Evolutionary conservation across 495 filamentous ascomycete genomes (phyloP), one percentile per base, ranked within the genome.

Genomic region (Podospora tetraspora): DNA sequence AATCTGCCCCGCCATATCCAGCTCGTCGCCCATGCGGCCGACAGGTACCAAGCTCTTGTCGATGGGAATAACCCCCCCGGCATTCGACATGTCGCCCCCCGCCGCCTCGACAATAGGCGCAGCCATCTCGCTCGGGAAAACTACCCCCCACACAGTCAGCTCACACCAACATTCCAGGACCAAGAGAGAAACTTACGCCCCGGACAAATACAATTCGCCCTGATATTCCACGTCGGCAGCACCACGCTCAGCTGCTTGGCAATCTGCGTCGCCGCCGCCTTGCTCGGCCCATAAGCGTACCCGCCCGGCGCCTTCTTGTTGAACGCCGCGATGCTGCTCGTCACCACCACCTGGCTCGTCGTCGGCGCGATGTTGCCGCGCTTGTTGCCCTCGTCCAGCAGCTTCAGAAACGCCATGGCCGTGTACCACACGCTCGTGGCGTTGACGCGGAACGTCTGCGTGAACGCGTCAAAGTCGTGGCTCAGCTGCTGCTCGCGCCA

Each of bases 111-210:
- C 79, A 60, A 85, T 80, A 19, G 79, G 75, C 2, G 78, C 78
- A 3, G 88, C 81, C 87, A 91, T 89, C 62, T 91, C 89, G 29
- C 85, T 87, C 2, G 85, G 83, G 75, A 85, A 91, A 29, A 89
- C 85, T 87, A 32, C 19, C 12, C 16, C 12, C n/a, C 19, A 19
- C 16, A 4, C 1, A 16, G 43, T 69, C 19, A 70, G 30, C 52
- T 13, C 43, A 52, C 1, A 34, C 8, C n/a, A 27, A 7, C 13
- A 22, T 16, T 16, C 64, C 57, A 21, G 29, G 34, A 61, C 16
- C 59, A 6, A 66, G 32, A 61, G 66, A 12, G 57, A 30, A 64
- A 52, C 86, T 82, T 76, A 89, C 88, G 76, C 22, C 89, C 90
- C 30, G 90, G 89, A 10, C 86, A 85, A 27, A 92, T 82, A n/a